phyloP scores from a whole-genome alignment of 805 yeast species.

The Wickerhamomyces hampshirensis region DNA sequence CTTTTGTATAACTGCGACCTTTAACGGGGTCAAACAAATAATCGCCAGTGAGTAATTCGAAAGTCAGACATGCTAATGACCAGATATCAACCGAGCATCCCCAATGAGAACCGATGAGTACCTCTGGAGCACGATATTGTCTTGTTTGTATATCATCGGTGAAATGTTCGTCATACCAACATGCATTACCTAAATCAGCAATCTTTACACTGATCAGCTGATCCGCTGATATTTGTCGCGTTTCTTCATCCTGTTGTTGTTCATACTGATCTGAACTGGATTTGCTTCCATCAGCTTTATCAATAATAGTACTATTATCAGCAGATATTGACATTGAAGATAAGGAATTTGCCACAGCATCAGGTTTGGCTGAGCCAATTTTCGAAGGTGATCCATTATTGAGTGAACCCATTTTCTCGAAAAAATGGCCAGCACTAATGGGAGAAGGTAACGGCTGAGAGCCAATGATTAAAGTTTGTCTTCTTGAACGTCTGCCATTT shows the following conservation, averaged over 20 bases:
- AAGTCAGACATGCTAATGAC: conserved; percentile 90
- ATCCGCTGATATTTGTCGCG: no score
- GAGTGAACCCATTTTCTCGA: conserved; percentile 4
- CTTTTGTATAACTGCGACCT: conserved; percentile 73
- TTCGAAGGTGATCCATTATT: conserved; percentile 11
- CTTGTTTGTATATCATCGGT: conserved; percentile 70
- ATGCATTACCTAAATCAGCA: conserved; percentile 80
- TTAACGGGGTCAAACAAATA: conserved; percentile 84
- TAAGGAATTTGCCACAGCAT: conserved; percentile 30
- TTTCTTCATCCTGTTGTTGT: conserved; percentile 8
- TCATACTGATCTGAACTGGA: neutral
- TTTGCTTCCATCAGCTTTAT: neutral
- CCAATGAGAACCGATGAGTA: conserved; percentile 77
- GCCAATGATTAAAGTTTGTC: conserved; percentile 78
- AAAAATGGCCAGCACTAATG: conserved; percentile 44
- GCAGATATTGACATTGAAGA: conserved; percentile 36
- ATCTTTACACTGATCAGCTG: conserved; percentile 75
- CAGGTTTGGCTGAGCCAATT: conserved; percentile 11
- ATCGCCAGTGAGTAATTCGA: conserved; percentile 92
- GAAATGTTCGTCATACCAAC: conserved; percentile 62
- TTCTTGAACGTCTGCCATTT: conserved; percentile 45
- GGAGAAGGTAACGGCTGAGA: conserved; percentile 94
- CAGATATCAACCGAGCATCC: conserved; percentile 94
- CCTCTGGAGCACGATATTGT: conserved; percentile 85
- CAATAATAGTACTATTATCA: conserved; percentile 21